phyloP scores from a whole-genome alignment of 1,284 basidiomycete genomes.

The Porodaedalea pini region DNA sequence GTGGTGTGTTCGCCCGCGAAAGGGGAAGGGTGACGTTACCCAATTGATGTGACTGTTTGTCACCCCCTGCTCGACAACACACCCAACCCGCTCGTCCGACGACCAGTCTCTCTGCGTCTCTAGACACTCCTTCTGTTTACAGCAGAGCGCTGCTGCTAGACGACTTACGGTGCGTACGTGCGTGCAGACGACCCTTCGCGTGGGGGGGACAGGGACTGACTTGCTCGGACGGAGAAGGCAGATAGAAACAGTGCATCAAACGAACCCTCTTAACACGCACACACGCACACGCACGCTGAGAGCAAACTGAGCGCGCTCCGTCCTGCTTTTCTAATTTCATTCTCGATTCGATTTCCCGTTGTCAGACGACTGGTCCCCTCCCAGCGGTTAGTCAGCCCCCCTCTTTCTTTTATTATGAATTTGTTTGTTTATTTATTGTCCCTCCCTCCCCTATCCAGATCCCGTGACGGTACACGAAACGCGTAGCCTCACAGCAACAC shows the following conservation, averaged over 20 bases:
- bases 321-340: neutral
- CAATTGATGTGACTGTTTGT: slow-evolving; percentile 1
- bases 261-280: neutral
- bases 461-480: slow-evolving; percentile 1
- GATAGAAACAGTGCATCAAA: slow-evolving; percentile 4
- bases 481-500: neutral
- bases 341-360: neutral
- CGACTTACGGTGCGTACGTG: neutral
- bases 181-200: neutral
- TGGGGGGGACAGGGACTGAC: neutral
- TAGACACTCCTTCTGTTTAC: neutral
- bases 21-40: neutral
- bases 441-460: neutral
- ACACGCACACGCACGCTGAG: neutral
- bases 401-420: too few species aligned
- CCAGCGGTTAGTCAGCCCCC: too few species aligned
- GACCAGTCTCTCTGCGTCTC: too few species aligned
- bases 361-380: too few species aligned
- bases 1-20: neutral
- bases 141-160: neutral
- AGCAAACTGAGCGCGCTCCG: neutral
- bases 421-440: neutral
- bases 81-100: too few species aligned
- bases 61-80: neutral
- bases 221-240: neutral